A percentile compares a stretch with the other conserved stretches of the same genome.
phyloP scores from a whole-genome alignment of 1,284 basidiomycete species.

The Naganishia liquefaciens region DNA sequence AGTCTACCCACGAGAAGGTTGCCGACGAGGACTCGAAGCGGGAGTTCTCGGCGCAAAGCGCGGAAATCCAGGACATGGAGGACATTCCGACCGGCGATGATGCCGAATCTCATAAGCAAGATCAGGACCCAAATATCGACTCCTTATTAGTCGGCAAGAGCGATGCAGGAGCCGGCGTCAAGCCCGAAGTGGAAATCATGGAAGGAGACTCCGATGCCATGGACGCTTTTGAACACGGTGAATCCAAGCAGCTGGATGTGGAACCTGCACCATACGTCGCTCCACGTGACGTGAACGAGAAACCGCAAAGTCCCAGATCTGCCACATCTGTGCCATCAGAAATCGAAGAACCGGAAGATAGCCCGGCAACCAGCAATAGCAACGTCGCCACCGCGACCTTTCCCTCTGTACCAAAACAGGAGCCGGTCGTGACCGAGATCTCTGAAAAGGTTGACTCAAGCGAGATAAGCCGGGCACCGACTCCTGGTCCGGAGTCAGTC shows the following conservation, averaged over 20 bases:
- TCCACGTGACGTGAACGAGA: background rate
- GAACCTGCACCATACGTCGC: background rate
- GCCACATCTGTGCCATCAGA: background rate
- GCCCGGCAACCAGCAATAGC: background rate
- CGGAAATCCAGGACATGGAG: constrained; percentile 19
- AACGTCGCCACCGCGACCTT: constrained; percentile 12
- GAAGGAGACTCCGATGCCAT: constrained; percentile 5
- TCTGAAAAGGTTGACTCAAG: background rate
- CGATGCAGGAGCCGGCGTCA: constrained; percentile 1
- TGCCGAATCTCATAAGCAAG: constrained; percentile 20
- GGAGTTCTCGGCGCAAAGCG: background rate
- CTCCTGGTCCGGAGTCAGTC: constrained; percentile 3
- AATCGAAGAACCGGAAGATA: background rate
- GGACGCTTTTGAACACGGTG: background rate
- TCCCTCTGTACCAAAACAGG: constrained; percentile 20
- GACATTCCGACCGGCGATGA: constrained; percentile 23
- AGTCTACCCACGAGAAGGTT: background rate
- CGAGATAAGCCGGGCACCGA: constrained; percentile 11
- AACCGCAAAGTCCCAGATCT: background rate
- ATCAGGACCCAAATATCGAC: constrained; percentile 21
- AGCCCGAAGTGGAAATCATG: constrained; percentile 14
- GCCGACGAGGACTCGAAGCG: background rate
- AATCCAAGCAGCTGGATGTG: background rate
- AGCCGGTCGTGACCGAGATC: background rate
- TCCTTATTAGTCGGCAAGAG: constrained; percentile 17